Evolutionary conservation across 176 grass and related monocot genomes (phyloP), one percentile per base, ranked within the genome.

Genomic region (Eremochloa ophiuroides): DNA sequence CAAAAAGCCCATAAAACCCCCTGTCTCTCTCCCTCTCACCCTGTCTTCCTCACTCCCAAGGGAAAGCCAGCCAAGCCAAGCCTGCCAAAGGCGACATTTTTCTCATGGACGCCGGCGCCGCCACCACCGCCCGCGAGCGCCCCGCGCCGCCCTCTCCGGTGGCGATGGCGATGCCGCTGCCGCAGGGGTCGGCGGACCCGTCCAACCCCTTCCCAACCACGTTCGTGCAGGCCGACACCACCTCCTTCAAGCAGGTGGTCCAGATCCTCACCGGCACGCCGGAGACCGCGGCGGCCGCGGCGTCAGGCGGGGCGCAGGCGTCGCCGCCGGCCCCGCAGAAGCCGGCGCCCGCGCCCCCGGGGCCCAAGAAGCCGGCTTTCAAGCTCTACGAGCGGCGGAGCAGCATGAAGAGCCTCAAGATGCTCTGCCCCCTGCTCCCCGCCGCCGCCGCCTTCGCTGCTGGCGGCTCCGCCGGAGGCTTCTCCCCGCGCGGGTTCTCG

Each of bases 191-290:
- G 29, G 68, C 66, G 9, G 88, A 90, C 74, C 83, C 83, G 1
- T 78, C 88, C 55, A 90, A 75, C 43, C 78, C 88, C 0, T 93
- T 76, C 79, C 82, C 88, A 38, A 88, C 91, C 69, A 93, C 91
- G 78, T 93, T 93, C 68, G 85, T 93, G 20, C 91, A 93, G 80
- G 91, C 91, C 7, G 85, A 93, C 74, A 75, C 88, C 62, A 72
- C 69, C 22, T 88, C 91, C 56, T 93, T 93, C 82, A 93, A 93
- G 85, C 88, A 90, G 67, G 91, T 93, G 8, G 88, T 93, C 78
- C 91, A 93, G 91, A 90, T 93, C 88, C 91, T 93, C 88, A 93
- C 91, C 75, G 91, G 91, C 79, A 90, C 91, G 43, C 84, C 85
- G 72, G 91, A 93, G 78, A 91, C 93, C 20, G 89, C 88, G 0